phyloP scores from a whole-genome alignment of 2,329 filamentous ascomycete species.

The Penicillium sp. region DNA sequence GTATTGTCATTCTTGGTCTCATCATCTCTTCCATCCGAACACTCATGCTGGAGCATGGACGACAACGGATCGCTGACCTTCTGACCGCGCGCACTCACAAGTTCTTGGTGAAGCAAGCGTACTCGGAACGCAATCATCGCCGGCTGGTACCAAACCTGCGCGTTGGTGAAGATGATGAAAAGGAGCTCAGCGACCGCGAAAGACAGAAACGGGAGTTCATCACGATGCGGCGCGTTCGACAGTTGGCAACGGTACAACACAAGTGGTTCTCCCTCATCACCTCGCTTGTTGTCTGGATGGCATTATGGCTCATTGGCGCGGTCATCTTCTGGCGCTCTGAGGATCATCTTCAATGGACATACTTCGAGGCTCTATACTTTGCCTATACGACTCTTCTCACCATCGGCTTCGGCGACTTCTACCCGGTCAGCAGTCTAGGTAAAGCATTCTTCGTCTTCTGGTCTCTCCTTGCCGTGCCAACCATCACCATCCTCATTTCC shows the following conservation, averaged over 20 bases:
- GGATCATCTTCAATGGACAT: constrained; percentile 35
- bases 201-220: constrained; percentile 42
- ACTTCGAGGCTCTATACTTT: constrained; percentile 44
- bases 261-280: constrained; percentile 45
- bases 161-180: constrained; percentile 9
- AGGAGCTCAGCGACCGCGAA: constrained; percentile 22
- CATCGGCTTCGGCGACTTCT: constrained; percentile 45
- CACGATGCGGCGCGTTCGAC: constrained; percentile 51
- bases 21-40: constrained; percentile 40
- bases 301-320: constrained; percentile 48
- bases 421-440: constrained; percentile 35
- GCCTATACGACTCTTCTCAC: constrained; percentile 42
- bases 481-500: constrained; percentile 44
- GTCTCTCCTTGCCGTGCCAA: constrained; percentile 43
- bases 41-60: constrained; percentile 42
- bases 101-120: constrained; percentile 32
- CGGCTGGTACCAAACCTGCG: constrained; percentile 21
- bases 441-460: constrained; percentile 46
- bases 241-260: constrained; percentile 42
- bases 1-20: constrained; percentile 39
- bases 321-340: constrained; percentile 42
- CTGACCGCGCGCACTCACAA: constrained; percentile 39
- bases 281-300: constrained; percentile 42
- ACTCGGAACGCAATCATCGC: constrained; percentile 15
- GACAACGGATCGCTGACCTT: constrained; percentile 38